Base-by-base conservation (phyloP, 306 rosid species). In the Gastrolobium villosum region DNA sequence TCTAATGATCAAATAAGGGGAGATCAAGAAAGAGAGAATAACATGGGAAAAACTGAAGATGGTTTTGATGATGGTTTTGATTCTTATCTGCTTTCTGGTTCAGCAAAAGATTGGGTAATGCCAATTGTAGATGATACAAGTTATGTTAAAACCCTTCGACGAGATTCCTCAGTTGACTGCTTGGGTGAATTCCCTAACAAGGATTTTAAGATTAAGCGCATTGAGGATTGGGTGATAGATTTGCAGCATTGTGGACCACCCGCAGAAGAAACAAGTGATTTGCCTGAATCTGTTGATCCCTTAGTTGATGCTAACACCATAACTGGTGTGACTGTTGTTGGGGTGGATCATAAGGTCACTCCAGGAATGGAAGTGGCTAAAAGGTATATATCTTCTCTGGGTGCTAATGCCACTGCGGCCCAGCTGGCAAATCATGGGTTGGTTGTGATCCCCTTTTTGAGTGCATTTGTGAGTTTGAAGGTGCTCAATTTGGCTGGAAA, bases 401-500 rank as follows among this genome's bases (percentile, higher is more conserved):
- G 84, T 85, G 92, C 98, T 37, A 83, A 83, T 61, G 84, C 97
- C 68, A 69, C 90, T 37, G 64, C 93, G 0, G 99, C 92, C 39
- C 99, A 95, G 62, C 88, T 95, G 81, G 93, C 87, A 34, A 95
- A 90, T 80, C 92, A 86, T 66, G 99, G 99, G 66, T 70, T 95
- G 89, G 90, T 83, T 84, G 86, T 84, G 84, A 91, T 93, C 84
- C 99, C 99, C n/a, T 85, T 91, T 83, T 83, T 95, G 70, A 85
- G 98, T 77, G 97, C 95, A 77, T 93, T 93, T 85, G 91, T 75
- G 36, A 85, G 91, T 83, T 79, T 93, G 81, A 93, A 82, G 86
- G 88, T 91, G 82, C 94, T 95, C 84, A 95, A 93, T 90, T 72
- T 95, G 36, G 81, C 99, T 0, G 98, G 95, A 85, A 95, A 95